A percentile compares a stretch with the other conserved stretches of the same genome.
Conservation (phyloP, 1,284 basidiomycete species). For the Pseudomicrostroma phylloplanum region DNA sequence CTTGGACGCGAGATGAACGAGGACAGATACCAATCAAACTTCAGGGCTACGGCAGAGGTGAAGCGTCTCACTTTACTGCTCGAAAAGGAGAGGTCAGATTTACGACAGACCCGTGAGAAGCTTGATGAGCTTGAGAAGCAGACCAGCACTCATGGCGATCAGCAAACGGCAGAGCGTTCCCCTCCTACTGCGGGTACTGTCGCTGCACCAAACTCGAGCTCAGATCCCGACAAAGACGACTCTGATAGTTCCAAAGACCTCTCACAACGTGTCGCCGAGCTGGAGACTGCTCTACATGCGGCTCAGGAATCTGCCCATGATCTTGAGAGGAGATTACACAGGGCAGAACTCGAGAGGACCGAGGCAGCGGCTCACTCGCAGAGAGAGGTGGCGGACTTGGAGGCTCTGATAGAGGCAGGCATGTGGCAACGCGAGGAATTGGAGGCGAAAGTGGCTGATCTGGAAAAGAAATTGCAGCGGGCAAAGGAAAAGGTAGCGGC, state of each 20-base stretch:
- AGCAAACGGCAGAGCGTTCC: conserved; percentile 10
- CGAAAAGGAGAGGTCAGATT: conserved; percentile 13
- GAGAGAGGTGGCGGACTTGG: conserved; percentile 15
- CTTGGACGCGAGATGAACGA: neutral
- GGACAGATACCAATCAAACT: conserved; percentile 2
- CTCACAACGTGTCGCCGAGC: conserved; percentile 14
- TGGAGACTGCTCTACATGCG: conserved; percentile 25
- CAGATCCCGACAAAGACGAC: conserved; percentile 15
- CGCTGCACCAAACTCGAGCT: conserved; percentile 20
- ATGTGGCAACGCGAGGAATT: conserved; percentile 16
- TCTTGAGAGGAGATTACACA: conserved; percentile 21
- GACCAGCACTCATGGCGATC: conserved; percentile 10
- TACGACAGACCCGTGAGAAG: neutral
- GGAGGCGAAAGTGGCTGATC: conserved; percentile 5
- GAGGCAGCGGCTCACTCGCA: conserved; percentile 15
- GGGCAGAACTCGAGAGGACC: conserved; percentile 7
- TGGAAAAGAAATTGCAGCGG: conserved; percentile 17
- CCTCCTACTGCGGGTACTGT: conserved; percentile 15
- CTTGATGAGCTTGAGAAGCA: conserved; percentile 17
- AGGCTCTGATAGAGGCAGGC: conserved; percentile 18
- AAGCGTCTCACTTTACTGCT: conserved; percentile 8
- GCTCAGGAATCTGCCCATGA: conserved; percentile 24
- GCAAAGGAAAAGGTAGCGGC: conserved; percentile 11
- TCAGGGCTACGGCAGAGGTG: conserved; percentile 8
- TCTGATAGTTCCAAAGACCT: conserved; percentile 19